Percentiles rank a stretch among this genome's conserved stretches.
Conservation (phyloP, 2,329 filamentous ascomycete species). For the Claviceps sp. region DNA sequence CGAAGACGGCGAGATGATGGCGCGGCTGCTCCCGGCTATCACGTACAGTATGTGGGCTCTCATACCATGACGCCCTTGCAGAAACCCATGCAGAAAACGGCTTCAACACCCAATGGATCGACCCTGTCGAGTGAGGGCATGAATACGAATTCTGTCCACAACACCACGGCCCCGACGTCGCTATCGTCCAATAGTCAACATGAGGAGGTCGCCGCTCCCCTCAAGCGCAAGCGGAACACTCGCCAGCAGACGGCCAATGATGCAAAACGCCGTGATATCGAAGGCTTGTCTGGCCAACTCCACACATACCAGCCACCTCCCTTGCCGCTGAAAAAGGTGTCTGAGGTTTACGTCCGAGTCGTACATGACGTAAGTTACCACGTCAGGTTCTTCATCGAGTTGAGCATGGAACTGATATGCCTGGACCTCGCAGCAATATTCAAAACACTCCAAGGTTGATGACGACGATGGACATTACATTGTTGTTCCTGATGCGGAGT, state of each 20-base stretch:
- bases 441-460: slow-evolving; percentile 63
- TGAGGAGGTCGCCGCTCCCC: slow-evolving; percentile 54
- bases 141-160: slow-evolving; percentile 63
- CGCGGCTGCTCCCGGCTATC: slow-evolving; percentile 49
- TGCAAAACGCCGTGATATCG: slow-evolving; percentile 63
- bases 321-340: slow-evolving; percentile 80
- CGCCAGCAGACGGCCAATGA: slow-evolving; percentile 73
- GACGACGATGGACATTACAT: slow-evolving; percentile 97
- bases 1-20: slow-evolving; percentile 54
- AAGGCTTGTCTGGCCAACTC: slow-evolving; percentile 56
- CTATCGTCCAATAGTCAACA: slow-evolving; percentile 48
- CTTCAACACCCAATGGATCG: slow-evolving; percentile 47
- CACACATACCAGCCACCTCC: slow-evolving; percentile 75
- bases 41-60: slow-evolving; percentile 57
- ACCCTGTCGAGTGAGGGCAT: slow-evolving; percentile 75
- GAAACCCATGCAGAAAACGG: slow-evolving; percentile 22
- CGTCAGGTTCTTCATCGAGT: not conserved
- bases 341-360: slow-evolving; percentile 54
- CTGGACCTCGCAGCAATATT: slow-evolving; percentile 21
- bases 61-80: slow-evolving; percentile 60
- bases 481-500: slow-evolving; percentile 69
- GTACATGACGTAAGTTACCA: slow-evolving; percentile 45
- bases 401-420: slow-evolving; percentile 1
- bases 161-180: slow-evolving; percentile 84
- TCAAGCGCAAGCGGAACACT: slow-evolving; percentile 74